A percentile compares a stretch with the other conserved stretches of the same genome.
Conservation (phyloP, 768 basidiomycete genomes). For the Fomitopsis serialis region DNA sequence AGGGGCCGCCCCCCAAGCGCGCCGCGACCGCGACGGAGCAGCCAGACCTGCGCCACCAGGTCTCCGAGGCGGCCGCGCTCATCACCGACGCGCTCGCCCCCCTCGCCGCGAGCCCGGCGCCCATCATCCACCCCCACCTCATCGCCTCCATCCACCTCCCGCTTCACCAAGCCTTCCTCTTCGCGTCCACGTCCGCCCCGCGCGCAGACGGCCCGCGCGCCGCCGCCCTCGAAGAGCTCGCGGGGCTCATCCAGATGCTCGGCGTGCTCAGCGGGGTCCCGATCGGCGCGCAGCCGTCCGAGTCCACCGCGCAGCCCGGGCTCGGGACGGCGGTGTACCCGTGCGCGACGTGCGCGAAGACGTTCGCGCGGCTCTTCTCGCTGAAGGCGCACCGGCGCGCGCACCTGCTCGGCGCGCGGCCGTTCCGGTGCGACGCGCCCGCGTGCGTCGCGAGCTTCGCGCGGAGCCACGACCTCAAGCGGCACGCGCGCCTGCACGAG, state of each 20-base stretch:
- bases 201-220: slow-evolving; percentile 34
- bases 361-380: slow-evolving; percentile 62
- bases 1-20: slow-evolving; percentile 28
- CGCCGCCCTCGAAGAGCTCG: slow-evolving; percentile 66
- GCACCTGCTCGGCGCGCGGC: slow-evolving; percentile 53
- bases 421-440: slow-evolving; percentile 52
- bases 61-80: slow-evolving; percentile 55
- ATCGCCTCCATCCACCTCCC: slow-evolving; percentile 68
- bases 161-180: slow-evolving; percentile 74
- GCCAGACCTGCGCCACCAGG: slow-evolving; percentile 43
- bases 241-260: slow-evolving; percentile 77
- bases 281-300: slow-evolving; percentile 40
- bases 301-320: slow-evolving; percentile 26
- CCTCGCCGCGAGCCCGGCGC: slow-evolving; percentile 23
- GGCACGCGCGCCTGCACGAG: slow-evolving; percentile 70
- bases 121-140: slow-evolving; percentile 47
- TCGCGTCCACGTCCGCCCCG: slow-evolving; percentile 58
- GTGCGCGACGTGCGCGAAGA: slow-evolving; percentile 62
- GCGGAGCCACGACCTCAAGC: slow-evolving; percentile 74
- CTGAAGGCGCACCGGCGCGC: slow-evolving; percentile 68
- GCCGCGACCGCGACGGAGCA: slow-evolving; percentile 17
- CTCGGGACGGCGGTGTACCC: slow-evolving; percentile 79
- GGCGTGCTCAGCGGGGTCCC: slow-evolving; percentile 76
- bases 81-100: slow-evolving; percentile 47
- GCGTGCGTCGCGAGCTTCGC: slow-evolving; percentile 78